Conservation (phyloP, 1,284 basidiomycete species). For the Microbotryum violaceum region DNA sequence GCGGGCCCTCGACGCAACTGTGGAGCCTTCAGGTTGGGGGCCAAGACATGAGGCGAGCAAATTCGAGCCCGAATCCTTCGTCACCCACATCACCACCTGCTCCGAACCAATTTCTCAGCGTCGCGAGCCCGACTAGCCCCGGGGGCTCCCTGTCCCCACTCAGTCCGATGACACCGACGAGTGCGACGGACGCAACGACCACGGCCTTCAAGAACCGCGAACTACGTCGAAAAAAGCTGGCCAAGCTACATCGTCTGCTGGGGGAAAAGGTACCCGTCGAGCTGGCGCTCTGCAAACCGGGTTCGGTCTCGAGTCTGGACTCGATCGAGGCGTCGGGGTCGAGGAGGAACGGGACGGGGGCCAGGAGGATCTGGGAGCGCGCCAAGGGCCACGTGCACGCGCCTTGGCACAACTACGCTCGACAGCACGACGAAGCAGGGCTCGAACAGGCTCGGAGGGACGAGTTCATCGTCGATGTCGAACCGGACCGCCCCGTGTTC, state of each 20-base stretch:
- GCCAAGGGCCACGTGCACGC: neutral
- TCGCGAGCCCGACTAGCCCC: too few species aligned
- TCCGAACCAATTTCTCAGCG: too few species aligned
- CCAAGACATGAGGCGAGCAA: too few species aligned
- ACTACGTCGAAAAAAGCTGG: neutral
- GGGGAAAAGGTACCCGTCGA: conserved; percentile 6
- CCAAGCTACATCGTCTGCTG: conserved; percentile 3
- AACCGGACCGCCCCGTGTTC: neutral
- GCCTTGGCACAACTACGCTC: neutral
- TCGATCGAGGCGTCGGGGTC: neutral
- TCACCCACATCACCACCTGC: too few species aligned
- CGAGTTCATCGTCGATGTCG: neutral
- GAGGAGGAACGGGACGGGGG: neutral
- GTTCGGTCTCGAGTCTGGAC: neutral
- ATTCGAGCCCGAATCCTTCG: too few species aligned
- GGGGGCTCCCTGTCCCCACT: too few species aligned
- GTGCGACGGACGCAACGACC: too few species aligned
- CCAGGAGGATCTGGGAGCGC: neutral
- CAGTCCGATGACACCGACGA: too few species aligned
- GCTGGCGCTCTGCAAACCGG: neutral
- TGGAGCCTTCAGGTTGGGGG: too few species aligned
- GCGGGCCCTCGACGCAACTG: too few species aligned
- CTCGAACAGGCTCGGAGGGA: neutral
- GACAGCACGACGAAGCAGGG: neutral
- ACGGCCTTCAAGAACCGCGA: neutral